Evolutionary conservation across 1,284 basidiomycete species (phyloP), one percentile per base, ranked within the genome.

Genomic region (Ustilago loliicola): DNA sequence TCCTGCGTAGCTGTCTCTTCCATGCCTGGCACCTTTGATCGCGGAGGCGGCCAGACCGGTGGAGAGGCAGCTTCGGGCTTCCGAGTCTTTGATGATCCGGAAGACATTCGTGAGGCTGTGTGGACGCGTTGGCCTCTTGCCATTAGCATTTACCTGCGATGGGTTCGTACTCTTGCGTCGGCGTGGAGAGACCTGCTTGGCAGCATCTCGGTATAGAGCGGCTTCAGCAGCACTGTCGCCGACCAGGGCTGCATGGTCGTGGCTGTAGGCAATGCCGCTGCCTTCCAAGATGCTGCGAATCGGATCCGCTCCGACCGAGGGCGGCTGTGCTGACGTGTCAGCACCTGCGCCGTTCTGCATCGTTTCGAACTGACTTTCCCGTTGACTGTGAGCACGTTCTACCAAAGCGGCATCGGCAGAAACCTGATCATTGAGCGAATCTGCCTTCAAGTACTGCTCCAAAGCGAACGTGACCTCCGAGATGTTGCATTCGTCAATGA

Each of bases 401-500:
- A 55, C 42, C 21, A 75, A 50, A 29, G 66, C 66, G 21, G 63
- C 61, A 32, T 73, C 66, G 7, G 48, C 54, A 9, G 27, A 30
- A 3, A 45, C 55, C 21, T 59, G 63, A 40, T 77, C 74, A 15
- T 57, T 59, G 2, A 62, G 45, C 23, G 60, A 48, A 15, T 58
- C 61, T 23, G 56, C 51, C 21, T 68, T 56, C 27, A 72, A 53
- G n/a, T 64, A 72, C 30, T 62, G 52, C 36, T 76, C 60, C 19
- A 72, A 53, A 15, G 70, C 69, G n/a, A 65, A 76, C 2, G 66
- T 65, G 25, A 76, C 66, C 47, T 80, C 73, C 9, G 66, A 62
- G 13, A 79, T 71, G 40, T 80, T 77, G 65, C 79, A 79, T 38
- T 76, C 72, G 54, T 80, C 76, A 36, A 80, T 80, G 53, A 80